Evolutionary conservation across 202 grass and related monocot genomes (phyloP).

Genomic region (Bolboschoenoplectus hybrid): DNA sequence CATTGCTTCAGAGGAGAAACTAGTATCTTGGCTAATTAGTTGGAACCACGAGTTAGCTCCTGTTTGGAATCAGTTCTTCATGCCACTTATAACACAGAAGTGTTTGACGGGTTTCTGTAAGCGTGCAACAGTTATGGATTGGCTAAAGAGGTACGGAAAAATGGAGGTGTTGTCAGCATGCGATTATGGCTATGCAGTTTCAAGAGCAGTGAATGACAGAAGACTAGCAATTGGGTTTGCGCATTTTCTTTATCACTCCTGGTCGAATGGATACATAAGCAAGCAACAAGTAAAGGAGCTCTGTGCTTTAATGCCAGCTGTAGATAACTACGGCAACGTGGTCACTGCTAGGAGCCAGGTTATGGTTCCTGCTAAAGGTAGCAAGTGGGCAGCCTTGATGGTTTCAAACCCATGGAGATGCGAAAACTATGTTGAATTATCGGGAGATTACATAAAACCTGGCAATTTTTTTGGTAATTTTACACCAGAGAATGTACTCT

Average conservation of each 20-base stretch:
- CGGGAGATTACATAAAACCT: conserved; percentile 48
- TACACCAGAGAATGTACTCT: conserved; percentile 34
- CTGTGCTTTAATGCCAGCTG: conserved; percentile 43
- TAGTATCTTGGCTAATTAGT: conserved; percentile 57
- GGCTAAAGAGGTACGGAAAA: conserved; percentile 47
- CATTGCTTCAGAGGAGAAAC: conserved; percentile 41
- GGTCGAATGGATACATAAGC: not conserved
- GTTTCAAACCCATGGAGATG: conserved; percentile 63
- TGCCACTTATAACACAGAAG: conserved; percentile 46
- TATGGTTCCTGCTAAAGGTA: conserved; percentile 67
- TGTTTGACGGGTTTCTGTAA: conserved; percentile 28
- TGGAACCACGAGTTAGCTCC: conserved; percentile 60
- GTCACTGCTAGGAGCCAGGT: conserved; percentile 36
- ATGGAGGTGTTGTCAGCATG: conserved; percentile 45
- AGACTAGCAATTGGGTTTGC: conserved; percentile 51
- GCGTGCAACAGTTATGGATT: conserved; percentile 35
- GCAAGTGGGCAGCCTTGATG: conserved; percentile 70
- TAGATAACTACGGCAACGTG: conserved; percentile 51
- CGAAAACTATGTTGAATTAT: conserved; percentile 52
- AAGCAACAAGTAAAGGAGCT: conserved; percentile 12
- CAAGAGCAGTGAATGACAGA: conserved; percentile 34
- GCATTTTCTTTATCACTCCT: conserved; percentile 65
- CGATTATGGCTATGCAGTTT: conserved; percentile 39
- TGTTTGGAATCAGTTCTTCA: conserved; percentile 41
- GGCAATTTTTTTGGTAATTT: conserved; percentile 44